phyloP scores from a whole-genome alignment of 352 stramenopile species.

The Labyrinthula sp. region DNA sequence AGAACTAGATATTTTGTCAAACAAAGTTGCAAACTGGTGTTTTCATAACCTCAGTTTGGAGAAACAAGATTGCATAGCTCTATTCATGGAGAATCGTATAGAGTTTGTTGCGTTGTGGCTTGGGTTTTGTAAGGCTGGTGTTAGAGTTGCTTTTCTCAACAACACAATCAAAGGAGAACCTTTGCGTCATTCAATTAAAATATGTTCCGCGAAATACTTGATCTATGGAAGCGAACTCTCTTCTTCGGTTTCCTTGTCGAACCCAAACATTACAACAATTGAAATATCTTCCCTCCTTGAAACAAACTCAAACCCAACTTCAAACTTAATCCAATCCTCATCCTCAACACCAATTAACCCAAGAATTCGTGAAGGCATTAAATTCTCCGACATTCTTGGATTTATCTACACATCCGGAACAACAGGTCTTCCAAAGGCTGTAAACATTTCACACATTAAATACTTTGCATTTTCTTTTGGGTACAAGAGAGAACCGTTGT shows the following conservation, averaged over 20 bases:
- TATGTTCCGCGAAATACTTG: conserved; percentile 42
- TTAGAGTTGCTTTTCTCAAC: conserved; percentile 56
- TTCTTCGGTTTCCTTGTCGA: conserved; percentile 24
- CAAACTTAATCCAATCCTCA: too few species aligned
- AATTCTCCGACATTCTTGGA: conserved; percentile 37
- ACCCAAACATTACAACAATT: conserved; percentile 28
- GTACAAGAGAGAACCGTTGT: conserved; percentile 35
- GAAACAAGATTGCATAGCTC: conserved; percentile 44
- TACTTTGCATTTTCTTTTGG: conserved; percentile 37
- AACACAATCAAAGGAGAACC: conserved; percentile 44
- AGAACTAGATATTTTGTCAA: conserved; percentile 27
- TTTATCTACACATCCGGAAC: conserved; percentile 60
- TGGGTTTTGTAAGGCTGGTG: conserved; percentile 48
- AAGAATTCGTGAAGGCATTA: conserved; percentile 13
- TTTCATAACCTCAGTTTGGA: conserved; percentile 30
- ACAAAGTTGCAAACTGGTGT: conserved; percentile 31
- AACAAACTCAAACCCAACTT: background rate
- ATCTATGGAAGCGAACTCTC: conserved; percentile 47
- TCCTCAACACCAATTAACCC: conserved; percentile 2
- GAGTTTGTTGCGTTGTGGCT: conserved; percentile 56
- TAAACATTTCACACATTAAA: conserved; percentile 47
- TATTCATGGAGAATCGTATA: conserved; percentile 58
- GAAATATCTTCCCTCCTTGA: conserved; percentile 29
- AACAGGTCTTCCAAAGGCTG: conserved; percentile 51
- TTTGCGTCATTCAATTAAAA: conserved; percentile 47